Conservation (phyloP, 2,329 filamentous ascomycete genomes). For the Ceratocystis destructans region DNA sequence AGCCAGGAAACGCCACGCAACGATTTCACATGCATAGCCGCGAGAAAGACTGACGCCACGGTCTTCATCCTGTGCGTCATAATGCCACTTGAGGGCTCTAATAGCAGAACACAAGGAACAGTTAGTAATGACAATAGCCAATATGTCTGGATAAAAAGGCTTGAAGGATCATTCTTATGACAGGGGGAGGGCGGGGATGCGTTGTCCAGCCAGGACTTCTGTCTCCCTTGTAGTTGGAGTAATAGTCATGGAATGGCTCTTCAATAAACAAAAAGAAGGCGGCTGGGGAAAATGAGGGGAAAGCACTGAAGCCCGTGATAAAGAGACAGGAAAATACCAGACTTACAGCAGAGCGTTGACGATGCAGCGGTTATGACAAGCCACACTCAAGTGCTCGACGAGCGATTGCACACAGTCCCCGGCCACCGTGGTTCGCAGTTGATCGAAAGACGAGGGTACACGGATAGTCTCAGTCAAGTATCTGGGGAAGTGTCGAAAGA, state of each 20-base stretch:
- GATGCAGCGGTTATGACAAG: conserved; percentile 53
- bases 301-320: background rate
- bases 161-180: conserved; percentile 12
- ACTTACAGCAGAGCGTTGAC: conserved; percentile 61
- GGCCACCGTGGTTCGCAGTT: conserved; percentile 52
- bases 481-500: conserved; percentile 27
- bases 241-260: background rate
- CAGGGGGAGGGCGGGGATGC: background rate
- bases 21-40: conserved; percentile 64
- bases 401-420: conserved; percentile 44
- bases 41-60: conserved; percentile 54
- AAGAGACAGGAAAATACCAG: background rate
- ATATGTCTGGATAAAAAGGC: background rate
- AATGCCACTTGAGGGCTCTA: conserved; percentile 65
- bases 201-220: background rate
- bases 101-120: background rate
- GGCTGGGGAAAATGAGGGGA: conserved; percentile 5
- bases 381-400: conserved; percentile 48
- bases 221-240: background rate
- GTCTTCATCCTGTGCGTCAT: conserved; percentile 47
- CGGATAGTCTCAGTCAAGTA: conserved; percentile 50
- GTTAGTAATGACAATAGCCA: background rate
- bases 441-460: conserved; percentile 57
- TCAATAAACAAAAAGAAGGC: background rate
- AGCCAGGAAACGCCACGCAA: conserved; percentile 64